A percentile compares a stretch with the other conserved stretches of the same genome.
phyloP scores from a whole-genome alignment of 2,329 filamentous ascomycete species.

The Aureobasidium subglaciale region DNA sequence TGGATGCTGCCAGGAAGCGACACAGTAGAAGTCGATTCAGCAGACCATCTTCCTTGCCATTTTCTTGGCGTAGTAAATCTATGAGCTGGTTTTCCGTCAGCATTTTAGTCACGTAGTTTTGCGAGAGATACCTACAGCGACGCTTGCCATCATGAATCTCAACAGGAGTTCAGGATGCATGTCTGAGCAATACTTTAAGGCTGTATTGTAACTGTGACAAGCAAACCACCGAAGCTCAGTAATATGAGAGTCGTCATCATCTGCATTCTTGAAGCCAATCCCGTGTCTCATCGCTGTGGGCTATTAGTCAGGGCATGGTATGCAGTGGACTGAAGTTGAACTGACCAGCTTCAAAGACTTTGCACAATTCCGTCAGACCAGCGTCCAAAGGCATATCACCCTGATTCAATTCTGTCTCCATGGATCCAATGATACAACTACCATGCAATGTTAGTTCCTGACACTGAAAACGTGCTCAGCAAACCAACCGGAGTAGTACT shows the following conservation, averaged over 20 bases:
- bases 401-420: slow-evolving; percentile 32
- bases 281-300: slow-evolving; percentile 6
- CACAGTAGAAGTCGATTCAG: slow-evolving; percentile 59
- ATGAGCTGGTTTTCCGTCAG: neutral
- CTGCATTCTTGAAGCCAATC: neutral
- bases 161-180: slow-evolving; percentile 51
- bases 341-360: slow-evolving; percentile 45
- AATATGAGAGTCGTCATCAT: slow-evolving; percentile 33
- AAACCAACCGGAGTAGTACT: slow-evolving; percentile 51
- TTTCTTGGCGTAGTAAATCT: slow-evolving; percentile 15
- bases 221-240: slow-evolving; percentile 78
- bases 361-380: slow-evolving; percentile 46
- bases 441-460: slow-evolving; percentile 19
- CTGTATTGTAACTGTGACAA: slow-evolving; percentile 72
- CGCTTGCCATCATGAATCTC: slow-evolving; percentile 41
- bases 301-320: neutral
- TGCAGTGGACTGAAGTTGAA: neutral
- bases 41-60: slow-evolving; percentile 39
- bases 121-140: slow-evolving; percentile 27
- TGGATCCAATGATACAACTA: slow-evolving; percentile 37
- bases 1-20: slow-evolving; percentile 55
- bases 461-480: neutral
- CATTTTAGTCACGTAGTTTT: slow-evolving; percentile 25
- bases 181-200: slow-evolving; percentile 53
- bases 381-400: slow-evolving; percentile 23